These are phyloP conservation scores for Chenopodium suecicum DNA, from an alignment of 148 eudicot genomes.

Conservation along the genomic window DNA sequence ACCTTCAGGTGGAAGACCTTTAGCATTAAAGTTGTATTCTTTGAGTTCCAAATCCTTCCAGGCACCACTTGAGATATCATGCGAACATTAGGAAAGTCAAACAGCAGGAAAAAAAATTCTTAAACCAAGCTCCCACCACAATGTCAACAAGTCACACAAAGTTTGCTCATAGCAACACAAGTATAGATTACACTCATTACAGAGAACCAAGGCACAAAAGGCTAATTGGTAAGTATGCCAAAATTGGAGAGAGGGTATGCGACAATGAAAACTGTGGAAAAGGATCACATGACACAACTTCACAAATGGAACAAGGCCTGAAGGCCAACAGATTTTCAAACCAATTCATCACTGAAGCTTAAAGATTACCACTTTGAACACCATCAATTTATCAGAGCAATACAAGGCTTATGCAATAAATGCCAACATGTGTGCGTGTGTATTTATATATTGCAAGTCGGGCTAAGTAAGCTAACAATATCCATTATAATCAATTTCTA, in stretches of 20 bases:
- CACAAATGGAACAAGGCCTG: neutral
- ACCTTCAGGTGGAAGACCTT: conserved; percentile 76
- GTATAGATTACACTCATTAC: too few relatives aligned
- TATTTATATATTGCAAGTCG: too few relatives aligned
- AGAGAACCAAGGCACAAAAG: neutral
- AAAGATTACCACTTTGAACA: neutral
- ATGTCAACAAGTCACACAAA: neutral
- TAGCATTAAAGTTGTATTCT: conserved; percentile 89
- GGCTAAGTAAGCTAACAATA: too few relatives aligned
- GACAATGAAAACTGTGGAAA: neutral
- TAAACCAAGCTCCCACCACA: neutral
- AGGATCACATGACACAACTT: neutral
- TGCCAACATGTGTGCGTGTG: neutral
- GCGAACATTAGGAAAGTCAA: conserved; percentile 17
- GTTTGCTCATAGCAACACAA: neutral
- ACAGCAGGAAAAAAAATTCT: neutral
- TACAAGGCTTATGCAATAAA: neutral
- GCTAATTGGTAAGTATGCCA: neutral
- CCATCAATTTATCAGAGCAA: neutral
- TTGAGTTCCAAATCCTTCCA: conserved; percentile 85
- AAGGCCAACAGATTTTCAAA: neutral
- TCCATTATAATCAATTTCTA: too few relatives aligned
- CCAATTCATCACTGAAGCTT: neutral
- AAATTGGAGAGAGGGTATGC: neutral
- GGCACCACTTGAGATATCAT: conserved; percentile 51